These are phyloP conservation scores for Fraxinus cuspidata DNA, from an alignment of 257 asterid genomes.

Conservation along the genomic window DNA sequence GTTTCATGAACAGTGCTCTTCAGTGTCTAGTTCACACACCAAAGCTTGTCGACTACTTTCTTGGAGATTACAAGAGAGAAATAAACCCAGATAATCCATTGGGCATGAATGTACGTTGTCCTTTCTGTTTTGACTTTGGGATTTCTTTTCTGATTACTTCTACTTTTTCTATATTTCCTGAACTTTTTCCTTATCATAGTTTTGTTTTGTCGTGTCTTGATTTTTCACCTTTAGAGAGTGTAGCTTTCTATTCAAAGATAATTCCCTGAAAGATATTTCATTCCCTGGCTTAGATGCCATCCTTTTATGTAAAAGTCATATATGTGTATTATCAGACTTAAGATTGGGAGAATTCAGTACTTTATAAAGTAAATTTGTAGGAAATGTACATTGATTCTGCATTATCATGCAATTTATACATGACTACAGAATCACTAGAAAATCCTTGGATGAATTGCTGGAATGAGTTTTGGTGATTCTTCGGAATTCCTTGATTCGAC, in stretches of 20 bases:
- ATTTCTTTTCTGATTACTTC: slow-evolving; percentile 19
- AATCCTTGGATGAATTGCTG: not conserved
- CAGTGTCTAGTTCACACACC: slow-evolving; percentile 97
- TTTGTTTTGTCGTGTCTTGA: not conserved
- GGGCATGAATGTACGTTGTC: slow-evolving; percentile 83
- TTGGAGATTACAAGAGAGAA: slow-evolving; percentile 84
- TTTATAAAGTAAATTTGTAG: not conserved
- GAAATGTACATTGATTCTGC: not conserved
- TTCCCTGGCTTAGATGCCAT: not conserved
- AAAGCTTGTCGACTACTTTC: slow-evolving; percentile 94
- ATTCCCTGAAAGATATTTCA: not conserved
- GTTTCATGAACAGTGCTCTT: slow-evolving; percentile 96
- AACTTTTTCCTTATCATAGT: slow-evolving; percentile 20
- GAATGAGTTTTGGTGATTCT: not conserved
- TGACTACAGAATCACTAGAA: not conserved
- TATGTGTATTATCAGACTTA: not conserved
- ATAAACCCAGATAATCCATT: slow-evolving; percentile 84
- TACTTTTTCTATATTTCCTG: slow-evolving; percentile 12
- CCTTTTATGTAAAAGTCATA: not conserved
- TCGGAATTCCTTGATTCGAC: not conserved
- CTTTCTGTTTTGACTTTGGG: slow-evolving; percentile 18
- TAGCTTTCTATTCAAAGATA: not conserved
- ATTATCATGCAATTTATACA: not conserved
- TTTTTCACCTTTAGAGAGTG: not conserved
- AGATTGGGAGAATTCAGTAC: not conserved